Evolutionary conservation across 768 basidiomycete genomes (phyloP).

Genomic region (Krasilnikovozyma curviuscula): DNA sequence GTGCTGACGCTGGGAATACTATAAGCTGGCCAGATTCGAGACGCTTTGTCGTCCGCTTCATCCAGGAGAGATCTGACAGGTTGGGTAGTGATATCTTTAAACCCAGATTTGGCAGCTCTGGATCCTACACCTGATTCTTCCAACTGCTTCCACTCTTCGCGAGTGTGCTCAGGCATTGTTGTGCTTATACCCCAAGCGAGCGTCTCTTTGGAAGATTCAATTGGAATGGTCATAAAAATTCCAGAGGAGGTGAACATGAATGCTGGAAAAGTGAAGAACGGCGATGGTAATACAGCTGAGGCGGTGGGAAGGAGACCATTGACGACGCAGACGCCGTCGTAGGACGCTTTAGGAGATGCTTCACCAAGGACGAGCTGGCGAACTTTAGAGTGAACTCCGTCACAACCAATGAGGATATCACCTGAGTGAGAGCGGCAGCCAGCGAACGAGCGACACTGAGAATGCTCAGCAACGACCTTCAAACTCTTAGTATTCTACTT

Average conservation of each 20-base stretch:
- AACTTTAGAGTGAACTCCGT: conserved; percentile 18
- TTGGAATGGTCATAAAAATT: conserved; percentile 16
- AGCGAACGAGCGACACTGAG: too few relatives aligned
- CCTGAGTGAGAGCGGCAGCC: conserved; percentile 8
- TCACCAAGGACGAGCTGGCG: conserved; percentile 16
- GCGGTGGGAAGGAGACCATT: conserved; percentile 7
- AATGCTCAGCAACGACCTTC: too few relatives aligned
- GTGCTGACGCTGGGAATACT: neutral
- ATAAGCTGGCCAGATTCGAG: neutral
- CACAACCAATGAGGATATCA: conserved; percentile 16
- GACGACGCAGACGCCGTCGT: conserved; percentile 7
- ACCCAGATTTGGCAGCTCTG: conserved; percentile 11
- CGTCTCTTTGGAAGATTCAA: conserved; percentile 9
- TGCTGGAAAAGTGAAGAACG: conserved; percentile 10
- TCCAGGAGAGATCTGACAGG: conserved; percentile 16
- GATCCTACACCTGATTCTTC: conserved; percentile 14
- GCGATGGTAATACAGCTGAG: neutral
- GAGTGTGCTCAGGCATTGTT: neutral
- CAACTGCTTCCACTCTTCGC: conserved; percentile 15
- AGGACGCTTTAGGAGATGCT: conserved; percentile 7
- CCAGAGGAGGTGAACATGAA: conserved; percentile 15
- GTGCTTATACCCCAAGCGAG: conserved; percentile 15
- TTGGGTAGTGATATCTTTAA: conserved; percentile 6
- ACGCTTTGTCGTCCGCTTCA: neutral
- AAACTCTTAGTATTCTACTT: neutral